Percentiles rank a stretch among this genome's conserved stretches.
These are phyloP conservation scores for peach (Prunus persica) DNA, from an alignment of 306 rosid genomes.

Conservation along the genomic window Prunus_persica_NCBIv2 NC_034009.1:44158501-44159000, in stretches of 20 bases:
- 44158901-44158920: not conserved
- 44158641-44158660: too few relatives aligned
- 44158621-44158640: too few relatives aligned
- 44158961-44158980: slow-evolving; percentile 38
- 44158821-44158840: slow-evolving; percentile 64
- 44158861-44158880: slow-evolving; percentile 53
- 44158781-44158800: not conserved
- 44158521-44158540: not conserved
- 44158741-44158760: not conserved
- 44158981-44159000: slow-evolving; percentile 59
- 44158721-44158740: too few relatives aligned
- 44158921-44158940: slow-evolving; percentile 3
- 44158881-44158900: slow-evolving; percentile 27
- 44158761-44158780: not conserved
- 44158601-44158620: too few relatives aligned
- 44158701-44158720: too few relatives aligned
- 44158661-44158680: too few relatives aligned
- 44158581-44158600: too few relatives aligned
- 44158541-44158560: not conserved
- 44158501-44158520: not conserved
- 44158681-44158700: too few relatives aligned
- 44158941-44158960: slow-evolving; percentile 14
- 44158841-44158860: slow-evolving; percentile 55
- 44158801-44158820: slow-evolving; percentile 37
- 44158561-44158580: too few relatives aligned